Evolutionary conservation across 2,329 filamentous ascomycete species (phyloP).

Genomic region (Cladophialophora carrionii): DNA sequence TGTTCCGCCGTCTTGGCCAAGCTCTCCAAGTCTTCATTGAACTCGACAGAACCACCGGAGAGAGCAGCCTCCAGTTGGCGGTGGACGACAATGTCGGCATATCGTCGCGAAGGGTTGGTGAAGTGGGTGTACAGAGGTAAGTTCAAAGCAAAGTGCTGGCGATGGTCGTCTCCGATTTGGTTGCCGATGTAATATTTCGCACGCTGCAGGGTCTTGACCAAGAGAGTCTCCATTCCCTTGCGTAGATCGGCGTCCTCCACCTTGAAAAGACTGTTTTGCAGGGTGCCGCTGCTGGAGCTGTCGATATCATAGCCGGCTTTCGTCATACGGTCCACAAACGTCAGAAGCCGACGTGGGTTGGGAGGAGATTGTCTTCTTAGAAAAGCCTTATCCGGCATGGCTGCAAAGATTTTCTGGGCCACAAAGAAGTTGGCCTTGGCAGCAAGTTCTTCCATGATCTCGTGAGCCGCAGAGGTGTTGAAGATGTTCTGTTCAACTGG

Average conservation of each 20-base stretch:
- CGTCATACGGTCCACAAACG: conserved; percentile 90
- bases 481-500: conserved; percentile 97
- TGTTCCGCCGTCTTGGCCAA: conserved; percentile 90
- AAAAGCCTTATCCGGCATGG: conserved; percentile 87
- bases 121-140: conserved; percentile 95
- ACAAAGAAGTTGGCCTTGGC: conserved; percentile 91
- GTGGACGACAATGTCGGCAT: conserved; percentile 92
- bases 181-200: conserved; percentile 92
- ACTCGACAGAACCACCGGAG: conserved; percentile 79
- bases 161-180: conserved; percentile 75
- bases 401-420: conserved; percentile 77
- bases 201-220: conserved; percentile 93
- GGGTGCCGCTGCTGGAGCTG: conserved; percentile 79
- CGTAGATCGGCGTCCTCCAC: conserved; percentile 85
- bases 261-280: conserved; percentile 95
- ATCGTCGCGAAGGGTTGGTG: conserved; percentile 90
- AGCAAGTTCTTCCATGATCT: conserved; percentile 92
- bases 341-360: conserved; percentile 83
- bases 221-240: conserved; percentile 95
- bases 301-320: conserved; percentile 90
- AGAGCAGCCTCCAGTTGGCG: conserved; percentile 88
- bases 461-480: conserved; percentile 82
- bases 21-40: conserved; percentile 83
- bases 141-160: conserved; percentile 90
- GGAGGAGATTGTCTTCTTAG: conserved; percentile 84